phyloP scores from a whole-genome alignment of 345 rosid species.

The Geranium rotundifolium region DNA sequence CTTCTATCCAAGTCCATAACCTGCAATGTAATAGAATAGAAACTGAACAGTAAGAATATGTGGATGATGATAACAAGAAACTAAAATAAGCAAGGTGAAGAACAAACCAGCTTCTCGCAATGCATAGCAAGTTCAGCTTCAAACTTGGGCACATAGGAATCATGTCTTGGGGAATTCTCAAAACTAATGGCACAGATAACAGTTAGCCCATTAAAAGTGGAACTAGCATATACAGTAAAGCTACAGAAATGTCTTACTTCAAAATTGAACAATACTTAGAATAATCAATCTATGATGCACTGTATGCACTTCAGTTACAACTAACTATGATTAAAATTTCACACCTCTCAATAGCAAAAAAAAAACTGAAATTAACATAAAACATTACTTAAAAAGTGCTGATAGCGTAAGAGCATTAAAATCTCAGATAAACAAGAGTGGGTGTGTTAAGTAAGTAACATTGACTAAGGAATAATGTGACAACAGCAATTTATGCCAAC shows the following conservation, averaged over 20 bases:
- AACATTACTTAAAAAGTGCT: background rate
- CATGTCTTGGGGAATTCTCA: constrained; percentile 80
- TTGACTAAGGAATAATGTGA: too few species aligned
- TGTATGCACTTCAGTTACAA: too few species aligned
- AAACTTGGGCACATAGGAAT: constrained; percentile 56
- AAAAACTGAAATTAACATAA: background rate
- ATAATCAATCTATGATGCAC: too few species aligned
- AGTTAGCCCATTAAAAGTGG: background rate
- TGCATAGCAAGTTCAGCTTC: constrained; percentile 89
- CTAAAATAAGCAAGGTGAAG: background rate
- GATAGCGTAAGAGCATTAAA: background rate
- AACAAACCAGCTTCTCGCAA: constrained; percentile 85
- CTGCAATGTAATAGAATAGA: constrained; percentile 23
- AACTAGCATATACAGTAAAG: background rate
- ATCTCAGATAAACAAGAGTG: too few species aligned
- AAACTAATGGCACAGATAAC: constrained; percentile 43
- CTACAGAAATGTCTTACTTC: too few species aligned
- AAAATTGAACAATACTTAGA: too few species aligned
- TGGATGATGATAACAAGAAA: background rate
- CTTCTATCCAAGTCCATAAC: constrained; percentile 92
- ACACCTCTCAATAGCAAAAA: too few species aligned
- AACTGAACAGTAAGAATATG: background rate
- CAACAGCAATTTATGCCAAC: background rate
- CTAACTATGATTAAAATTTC: too few species aligned
- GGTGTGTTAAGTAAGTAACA: too few species aligned